Conservation (phyloP, 345 rosid genomes). For the Eucalyptus grandis region DNA sequence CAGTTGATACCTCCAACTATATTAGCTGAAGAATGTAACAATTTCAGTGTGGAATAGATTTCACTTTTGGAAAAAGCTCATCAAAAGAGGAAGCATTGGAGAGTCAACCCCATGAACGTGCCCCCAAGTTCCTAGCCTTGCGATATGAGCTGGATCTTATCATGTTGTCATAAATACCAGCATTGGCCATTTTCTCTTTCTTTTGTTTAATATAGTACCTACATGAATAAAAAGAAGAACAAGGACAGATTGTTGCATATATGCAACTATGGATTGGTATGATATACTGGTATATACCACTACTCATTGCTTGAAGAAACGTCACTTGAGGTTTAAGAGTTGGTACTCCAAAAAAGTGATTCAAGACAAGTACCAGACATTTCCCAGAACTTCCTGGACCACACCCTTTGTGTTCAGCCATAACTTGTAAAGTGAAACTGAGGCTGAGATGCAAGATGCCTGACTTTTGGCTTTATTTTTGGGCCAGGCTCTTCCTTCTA, state of each 20-base stretch:
- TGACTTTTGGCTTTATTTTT: constrained; percentile 14
- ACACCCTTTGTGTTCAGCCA: background rate
- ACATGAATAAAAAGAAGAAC: background rate
- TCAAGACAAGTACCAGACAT: constrained; percentile 3
- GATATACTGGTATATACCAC: background rate
- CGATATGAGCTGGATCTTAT: background rate
- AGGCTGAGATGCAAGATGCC: constrained; percentile 9
- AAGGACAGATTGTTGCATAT: background rate
- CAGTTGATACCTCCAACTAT: background rate
- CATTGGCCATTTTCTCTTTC: background rate
- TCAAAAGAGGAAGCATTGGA: background rate
- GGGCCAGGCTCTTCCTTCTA: background rate
- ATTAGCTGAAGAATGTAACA: background rate
- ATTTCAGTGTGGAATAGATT: background rate
- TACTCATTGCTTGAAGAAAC: background rate
- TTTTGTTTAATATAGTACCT: background rate
- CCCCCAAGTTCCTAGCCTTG: background rate
- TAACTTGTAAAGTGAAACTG: background rate
- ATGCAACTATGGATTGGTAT: background rate
- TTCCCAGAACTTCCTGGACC: constrained; percentile 4
- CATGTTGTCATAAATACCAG: background rate
- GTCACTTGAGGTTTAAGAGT: constrained; percentile 13
- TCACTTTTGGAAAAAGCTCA: background rate
- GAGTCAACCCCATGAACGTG: background rate
- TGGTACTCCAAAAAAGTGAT: constrained; percentile 2